These are phyloP conservation scores for Eragrostis curvula DNA, from an alignment of 176 grass and related monocot genomes.

Conservation along the genomic window DNA sequence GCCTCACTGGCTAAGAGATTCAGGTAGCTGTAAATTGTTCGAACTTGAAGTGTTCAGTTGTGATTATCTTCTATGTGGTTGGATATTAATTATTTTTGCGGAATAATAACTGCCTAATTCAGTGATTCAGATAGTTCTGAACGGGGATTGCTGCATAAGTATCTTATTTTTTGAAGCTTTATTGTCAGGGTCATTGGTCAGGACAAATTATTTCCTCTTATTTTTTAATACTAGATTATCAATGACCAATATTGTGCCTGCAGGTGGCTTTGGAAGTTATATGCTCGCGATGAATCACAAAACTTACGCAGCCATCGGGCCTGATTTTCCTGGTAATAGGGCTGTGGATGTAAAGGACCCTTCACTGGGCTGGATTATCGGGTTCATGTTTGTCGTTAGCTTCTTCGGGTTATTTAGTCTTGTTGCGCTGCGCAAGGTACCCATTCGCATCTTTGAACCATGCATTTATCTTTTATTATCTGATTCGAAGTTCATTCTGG, in stretches of 20 bases:
- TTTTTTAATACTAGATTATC: neutral
- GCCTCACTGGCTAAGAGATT: too few species aligned
- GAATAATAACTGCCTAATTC: too few species aligned
- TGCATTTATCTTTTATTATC: constrained; percentile 16
- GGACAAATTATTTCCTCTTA: neutral
- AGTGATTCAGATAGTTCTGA: too few species aligned
- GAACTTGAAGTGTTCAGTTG: too few species aligned
- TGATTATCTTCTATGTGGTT: too few species aligned
- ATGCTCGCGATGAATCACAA: constrained; percentile 89
- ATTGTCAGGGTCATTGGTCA: neutral
- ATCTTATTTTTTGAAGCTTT: neutral
- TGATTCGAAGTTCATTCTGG: neutral
- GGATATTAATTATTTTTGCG: too few species aligned
- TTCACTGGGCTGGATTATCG: constrained; percentile 88
- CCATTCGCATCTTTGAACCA: neutral
- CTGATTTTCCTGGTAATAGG: constrained; percentile 88
- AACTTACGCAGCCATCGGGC: constrained; percentile 86
- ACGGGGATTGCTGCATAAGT: too few species aligned
- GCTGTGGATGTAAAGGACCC: constrained; percentile 90
- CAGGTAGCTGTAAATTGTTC: too few species aligned
- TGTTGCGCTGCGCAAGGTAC: constrained; percentile 85
- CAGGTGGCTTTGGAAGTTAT: constrained; percentile 90
- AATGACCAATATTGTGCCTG: constrained; percentile 16
- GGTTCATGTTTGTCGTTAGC: constrained; percentile 90
- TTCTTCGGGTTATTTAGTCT: constrained; percentile 94